Evolutionary conservation across 176 grass and related monocot genomes (phyloP), one percentile per base, ranked within the genome.

Genomic region (Neostapfia colusana): DNA sequence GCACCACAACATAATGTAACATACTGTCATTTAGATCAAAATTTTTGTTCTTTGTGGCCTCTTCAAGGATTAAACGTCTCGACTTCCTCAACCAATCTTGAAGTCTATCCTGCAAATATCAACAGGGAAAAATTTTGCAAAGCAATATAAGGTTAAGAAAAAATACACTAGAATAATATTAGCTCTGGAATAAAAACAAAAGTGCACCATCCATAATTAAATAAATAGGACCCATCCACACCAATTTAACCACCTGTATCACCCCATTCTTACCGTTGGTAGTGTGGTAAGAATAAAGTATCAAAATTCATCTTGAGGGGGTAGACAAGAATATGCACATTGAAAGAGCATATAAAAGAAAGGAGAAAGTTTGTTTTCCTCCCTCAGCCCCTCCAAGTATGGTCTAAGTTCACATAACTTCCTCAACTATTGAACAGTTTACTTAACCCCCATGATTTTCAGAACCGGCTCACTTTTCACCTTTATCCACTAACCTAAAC

Each of bases 31-130:
- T 79, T 48, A 89, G 43, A 74, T 89, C 79, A 72, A 93, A 85
- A 40, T 34, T 85, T 83, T 80, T 87, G 73, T 85, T 89, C 82
- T 97, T 97, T 83, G 86, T 69, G 50, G 86, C 78, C 75, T 97
- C 94, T 74, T 90, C 89, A 23, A 89, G 40, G 77, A 97, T 70
- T 76, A 83, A 81, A 69, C 86, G 88, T 78, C 75, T 97, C 64
- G 90, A 76, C 55, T 88, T 93, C 46, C 66, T 85, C 50, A 97
- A 50, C 88, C 91, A 97, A 81, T 88, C 81, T 87, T 91, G 86
- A 79, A 97, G 48, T 83, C 86, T 93, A 66, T 97, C 94, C 94
- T 93, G 82, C 75, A 88, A 64, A 81, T 84, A 23, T 42, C 49
- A 61, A 50, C 3, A 68, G 70, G 23, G 40, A 76, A 42, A 38